phyloP scores from a whole-genome alignment of 352 stramenopile genomes.

The Phytophthora sansomeana region DNA sequence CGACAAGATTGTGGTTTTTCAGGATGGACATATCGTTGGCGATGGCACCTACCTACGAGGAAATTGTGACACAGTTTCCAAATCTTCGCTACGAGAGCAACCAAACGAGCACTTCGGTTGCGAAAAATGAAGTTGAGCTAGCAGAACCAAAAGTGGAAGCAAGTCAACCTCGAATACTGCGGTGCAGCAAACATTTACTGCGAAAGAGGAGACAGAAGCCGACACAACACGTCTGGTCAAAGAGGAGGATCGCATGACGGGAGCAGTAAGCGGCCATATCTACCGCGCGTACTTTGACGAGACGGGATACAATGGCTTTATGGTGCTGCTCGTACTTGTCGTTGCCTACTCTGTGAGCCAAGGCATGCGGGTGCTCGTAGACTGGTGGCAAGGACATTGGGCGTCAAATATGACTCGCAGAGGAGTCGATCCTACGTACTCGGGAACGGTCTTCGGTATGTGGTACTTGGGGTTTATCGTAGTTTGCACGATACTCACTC shows the following conservation, averaged over 20 bases:
- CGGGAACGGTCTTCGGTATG: slow-evolving; percentile 20
- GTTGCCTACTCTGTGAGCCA: slow-evolving; percentile 21
- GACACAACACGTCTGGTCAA: slow-evolving; percentile 20
- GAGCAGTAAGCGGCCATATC: slow-evolving; percentile 24
- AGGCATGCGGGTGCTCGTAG: slow-evolving; percentile 26
- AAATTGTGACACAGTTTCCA: slow-evolving; percentile 19
- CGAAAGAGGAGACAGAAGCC: slow-evolving; percentile 1
- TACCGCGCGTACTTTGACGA: slow-evolving; percentile 41
- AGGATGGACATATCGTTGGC: slow-evolving; percentile 35
- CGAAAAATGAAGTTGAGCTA: not conserved
- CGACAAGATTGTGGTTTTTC: slow-evolving; percentile 41
- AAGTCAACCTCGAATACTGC: not conserved
- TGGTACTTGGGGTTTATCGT: slow-evolving; percentile 47
- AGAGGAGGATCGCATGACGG: slow-evolving; percentile 41
- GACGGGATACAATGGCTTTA: slow-evolving; percentile 23
- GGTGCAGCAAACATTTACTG: not conserved
- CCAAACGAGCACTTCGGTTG: not conserved
- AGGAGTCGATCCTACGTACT: slow-evolving; percentile 27
- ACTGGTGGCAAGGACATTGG: slow-evolving; percentile 45
- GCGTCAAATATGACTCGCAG: slow-evolving; percentile 33
- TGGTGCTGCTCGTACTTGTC: slow-evolving; percentile 14
- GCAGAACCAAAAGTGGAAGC: not conserved
- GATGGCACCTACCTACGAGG: slow-evolving; percentile 32
- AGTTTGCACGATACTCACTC: slow-evolving; percentile 13
- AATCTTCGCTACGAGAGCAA: slow-evolving; percentile 28